Base-by-base conservation (phyloP, 441 rosid species). In the Adansonia madagascariensis region DNA sequence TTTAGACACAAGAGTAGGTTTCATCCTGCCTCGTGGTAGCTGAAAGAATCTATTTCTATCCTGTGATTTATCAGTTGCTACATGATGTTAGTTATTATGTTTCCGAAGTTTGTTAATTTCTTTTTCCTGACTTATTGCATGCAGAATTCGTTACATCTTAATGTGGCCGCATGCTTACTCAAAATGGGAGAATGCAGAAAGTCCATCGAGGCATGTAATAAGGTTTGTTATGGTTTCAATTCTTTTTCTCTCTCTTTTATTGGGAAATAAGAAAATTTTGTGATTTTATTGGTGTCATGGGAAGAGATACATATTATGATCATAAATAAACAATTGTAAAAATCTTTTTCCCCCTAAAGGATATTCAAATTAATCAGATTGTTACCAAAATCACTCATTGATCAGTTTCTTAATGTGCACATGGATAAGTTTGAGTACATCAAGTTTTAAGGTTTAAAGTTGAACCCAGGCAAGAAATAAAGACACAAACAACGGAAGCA, bases 151-250 rank as follows among this genome's bases (percentile, higher is more conserved):
- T 83, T 93, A 75, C 86, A 93, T 84, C 85, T 97, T 75, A 97
- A 97, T 88, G 89, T 97, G 79, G 98, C 98, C 73, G 93, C 97
- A 0, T 94, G 94, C 87, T 82, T 87, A 83, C 94, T 94, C 75
- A 97, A 97, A 87, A 46, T 90, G 89, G 94, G 97, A 83, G 98
- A 92, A 84, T 86, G 92, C 88, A 91, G 82, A 74, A 97, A 93
- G 87, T 90, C 97, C 78, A 83, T 97, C 1, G 93, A 97, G 84
- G 82, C 90, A 5, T 92, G 98, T 87, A 90, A 92, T 85, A 94
- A 97, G 98, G 98, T 96, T 74, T 65, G 74, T 49, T 49, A 24
- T 52, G 63, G 50, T 55, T 59, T 67, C 10, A 53, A 50, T 47
- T 18, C 49, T 71, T 17, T 52, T 2, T 39, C 61, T 70, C 71